A percentile compares a stretch with the other conserved stretches of the same genome.
These are phyloP conservation scores for Cyclostephanos invisitatus DNA, from an alignment of 108 stramenopile species.

Conservation along the genomic window DNA sequence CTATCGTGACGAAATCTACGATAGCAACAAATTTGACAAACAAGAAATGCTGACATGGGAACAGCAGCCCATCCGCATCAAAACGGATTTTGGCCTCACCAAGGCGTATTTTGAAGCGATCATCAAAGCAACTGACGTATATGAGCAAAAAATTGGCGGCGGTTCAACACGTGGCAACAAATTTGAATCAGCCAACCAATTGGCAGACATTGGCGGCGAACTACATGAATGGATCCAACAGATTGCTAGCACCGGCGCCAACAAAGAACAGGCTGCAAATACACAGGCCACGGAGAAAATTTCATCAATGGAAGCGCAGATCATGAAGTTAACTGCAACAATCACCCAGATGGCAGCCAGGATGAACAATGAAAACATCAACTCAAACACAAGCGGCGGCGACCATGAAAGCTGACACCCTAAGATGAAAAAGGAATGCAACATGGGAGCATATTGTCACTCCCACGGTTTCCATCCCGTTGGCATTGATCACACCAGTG, in stretches of 20 bases:
- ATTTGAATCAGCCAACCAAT: too few relatives aligned
- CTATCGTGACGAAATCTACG: too few relatives aligned
- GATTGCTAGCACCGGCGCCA: not conserved
- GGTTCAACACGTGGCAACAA: not conserved
- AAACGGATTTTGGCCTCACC: not conserved
- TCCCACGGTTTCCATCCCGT: not conserved
- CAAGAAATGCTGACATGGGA: too few relatives aligned
- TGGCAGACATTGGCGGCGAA: not conserved
- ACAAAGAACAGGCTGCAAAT: not conserved
- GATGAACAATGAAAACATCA: not conserved
- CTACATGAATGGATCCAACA: too few relatives aligned
- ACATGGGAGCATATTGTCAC: constrained; percentile 1
- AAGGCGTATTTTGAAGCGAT: not conserved
- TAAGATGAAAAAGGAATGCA: not conserved
- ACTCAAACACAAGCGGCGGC: not conserved
- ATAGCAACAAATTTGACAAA: too few relatives aligned
- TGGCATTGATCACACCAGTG: not conserved
- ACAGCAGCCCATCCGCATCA: not conserved
- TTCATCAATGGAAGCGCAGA: too few relatives aligned
- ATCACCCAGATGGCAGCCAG: not conserved
- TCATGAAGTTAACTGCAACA: too few relatives aligned
- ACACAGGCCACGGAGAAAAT: not conserved
- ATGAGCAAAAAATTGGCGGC: not conserved
- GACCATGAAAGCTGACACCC: not conserved
- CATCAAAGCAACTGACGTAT: not conserved